Evolutionary conservation across 495 filamentous ascomycete species (phyloP).

Genomic region (Xylaria flabelliformis): DNA sequence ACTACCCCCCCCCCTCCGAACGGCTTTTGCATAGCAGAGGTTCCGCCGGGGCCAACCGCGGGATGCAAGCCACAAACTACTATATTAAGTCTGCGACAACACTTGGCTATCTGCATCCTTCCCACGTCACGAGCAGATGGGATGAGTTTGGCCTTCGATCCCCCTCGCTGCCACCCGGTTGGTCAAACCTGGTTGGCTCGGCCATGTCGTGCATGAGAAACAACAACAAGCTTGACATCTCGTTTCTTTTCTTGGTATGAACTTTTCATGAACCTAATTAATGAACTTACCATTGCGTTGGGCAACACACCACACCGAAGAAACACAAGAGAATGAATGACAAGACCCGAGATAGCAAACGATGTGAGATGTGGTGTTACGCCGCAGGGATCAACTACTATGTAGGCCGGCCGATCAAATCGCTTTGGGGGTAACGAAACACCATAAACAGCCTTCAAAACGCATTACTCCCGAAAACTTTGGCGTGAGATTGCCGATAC

Average conservation of each 20-base stretch:
- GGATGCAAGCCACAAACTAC: slow-evolving; percentile 25
- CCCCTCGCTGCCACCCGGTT: neutral
- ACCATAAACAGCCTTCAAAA: slow-evolving; percentile 16
- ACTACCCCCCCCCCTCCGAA: slow-evolving; percentile 24
- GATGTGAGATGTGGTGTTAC: slow-evolving; percentile 16
- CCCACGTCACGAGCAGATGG: neutral
- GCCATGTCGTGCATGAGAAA: neutral
- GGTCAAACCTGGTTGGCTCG: neutral
- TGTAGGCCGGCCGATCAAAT: slow-evolving; percentile 26
- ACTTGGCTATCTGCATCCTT: slow-evolving; percentile 20
- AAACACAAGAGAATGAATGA: slow-evolving; percentile 1
- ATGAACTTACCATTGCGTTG: neutral
- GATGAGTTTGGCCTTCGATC: slow-evolving; percentile 6
- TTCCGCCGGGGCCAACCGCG: slow-evolving; percentile 23
- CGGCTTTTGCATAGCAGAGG: slow-evolving; percentile 23
- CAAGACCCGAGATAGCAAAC: slow-evolving; percentile 17
- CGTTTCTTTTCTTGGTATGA: slow-evolving; percentile 11
- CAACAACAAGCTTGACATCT: neutral
- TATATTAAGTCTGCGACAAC: slow-evolving; percentile 26
- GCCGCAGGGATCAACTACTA: slow-evolving; percentile 1
- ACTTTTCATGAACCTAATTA: neutral
- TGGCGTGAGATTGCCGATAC: slow-evolving; percentile 39
- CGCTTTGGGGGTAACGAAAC: slow-evolving; percentile 30
- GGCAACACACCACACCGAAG: neutral
- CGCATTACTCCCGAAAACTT: slow-evolving; percentile 27